A percentile compares a stretch with the other conserved stretches of the same genome.
Evolutionary conservation across 352 stramenopile genomes (phyloP).

Genomic region (Plasmopara halstedii): DNA sequence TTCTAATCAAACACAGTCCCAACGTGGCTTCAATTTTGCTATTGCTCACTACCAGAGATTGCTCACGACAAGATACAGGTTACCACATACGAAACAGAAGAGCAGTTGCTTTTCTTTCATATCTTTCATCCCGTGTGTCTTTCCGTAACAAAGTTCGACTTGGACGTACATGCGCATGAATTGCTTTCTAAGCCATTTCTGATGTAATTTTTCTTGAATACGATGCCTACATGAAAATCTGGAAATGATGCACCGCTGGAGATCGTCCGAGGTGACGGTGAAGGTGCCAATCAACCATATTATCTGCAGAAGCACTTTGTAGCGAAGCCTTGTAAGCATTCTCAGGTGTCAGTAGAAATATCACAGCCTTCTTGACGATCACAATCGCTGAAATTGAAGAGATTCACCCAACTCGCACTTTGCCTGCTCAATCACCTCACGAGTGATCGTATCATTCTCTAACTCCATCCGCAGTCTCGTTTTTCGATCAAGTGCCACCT

Average conservation of each 20-base stretch:
- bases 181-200: slow-evolving; percentile 26
- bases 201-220: slow-evolving; percentile 28
- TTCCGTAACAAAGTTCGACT: slow-evolving; percentile 32
- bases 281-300: slow-evolving; percentile 62
- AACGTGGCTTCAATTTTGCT: slow-evolving; percentile 56
- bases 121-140: not conserved
- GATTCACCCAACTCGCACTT: not conserved
- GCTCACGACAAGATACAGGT: slow-evolving; percentile 44
- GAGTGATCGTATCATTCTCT: slow-evolving; percentile 6
- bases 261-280: slow-evolving; percentile 40
- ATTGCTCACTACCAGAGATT: slow-evolving; percentile 34
- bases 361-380: slow-evolving; percentile 70
- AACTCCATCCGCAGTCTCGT: slow-evolving; percentile 15
- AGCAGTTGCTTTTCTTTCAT: not conserved
- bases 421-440: slow-evolving; percentile 12
- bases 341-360: slow-evolving; percentile 66
- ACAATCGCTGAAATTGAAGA: slow-evolving; percentile 28
- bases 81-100: slow-evolving; percentile 38
- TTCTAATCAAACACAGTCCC: too few relatives aligned
- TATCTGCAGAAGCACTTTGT: slow-evolving; percentile 19
- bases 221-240: slow-evolving; percentile 40
- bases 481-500: slow-evolving; percentile 36
- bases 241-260: slow-evolving; percentile 21
- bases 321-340: slow-evolving; percentile 58
- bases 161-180: slow-evolving; percentile 48